A percentile compares a stretch with the other conserved stretches of the same genome.
Evolutionary conservation across 2,329 filamentous ascomycete species (phyloP).

Genomic region (Madurella mycetomatis): DNA sequence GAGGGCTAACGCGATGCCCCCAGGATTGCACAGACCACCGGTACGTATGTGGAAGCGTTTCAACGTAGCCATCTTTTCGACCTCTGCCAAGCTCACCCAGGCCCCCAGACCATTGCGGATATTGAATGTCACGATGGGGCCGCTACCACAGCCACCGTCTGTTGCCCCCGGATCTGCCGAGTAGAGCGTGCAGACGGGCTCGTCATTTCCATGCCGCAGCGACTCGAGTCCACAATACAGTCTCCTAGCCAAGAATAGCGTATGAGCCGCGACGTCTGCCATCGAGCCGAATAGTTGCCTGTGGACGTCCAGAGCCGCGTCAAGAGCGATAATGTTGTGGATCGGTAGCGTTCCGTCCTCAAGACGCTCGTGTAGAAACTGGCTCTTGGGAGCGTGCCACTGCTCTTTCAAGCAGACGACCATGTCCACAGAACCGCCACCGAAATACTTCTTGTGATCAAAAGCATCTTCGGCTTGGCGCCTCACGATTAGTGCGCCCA

Average conservation of each 20-base stretch:
- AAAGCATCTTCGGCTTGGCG: constrained; percentile 64
- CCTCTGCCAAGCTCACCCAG: constrained; percentile 77
- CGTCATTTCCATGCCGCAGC: constrained; percentile 66
- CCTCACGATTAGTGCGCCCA: constrained; percentile 79
- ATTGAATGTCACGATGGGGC: constrained; percentile 83
- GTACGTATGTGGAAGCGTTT: constrained; percentile 81
- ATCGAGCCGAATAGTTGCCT: constrained; percentile 66
- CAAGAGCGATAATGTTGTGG: constrained; percentile 82
- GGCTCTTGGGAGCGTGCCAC: constrained; percentile 76
- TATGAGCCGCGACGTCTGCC: constrained; percentile 65
- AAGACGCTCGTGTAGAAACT: constrained; percentile 70
- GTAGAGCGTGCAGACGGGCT: constrained; percentile 64
- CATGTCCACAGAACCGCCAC: constrained; percentile 90
- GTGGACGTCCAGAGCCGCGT: constrained; percentile 68
- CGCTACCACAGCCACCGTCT: constrained; percentile 42
- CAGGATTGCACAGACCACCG: constrained; percentile 88
- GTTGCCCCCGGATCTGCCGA: constrained; percentile 30
- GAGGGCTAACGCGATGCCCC: constrained; percentile 72
- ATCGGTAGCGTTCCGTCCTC: constrained; percentile 92
- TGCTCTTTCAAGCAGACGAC: constrained; percentile 71
- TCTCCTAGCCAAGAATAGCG: constrained; percentile 56
- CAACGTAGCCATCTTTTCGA: constrained; percentile 79
- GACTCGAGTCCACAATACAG: constrained; percentile 55
- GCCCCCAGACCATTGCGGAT: constrained; percentile 61
- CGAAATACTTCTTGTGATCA: constrained; percentile 72